Evolutionary conservation across 805 yeast genomes (phyloP), one percentile per base, ranked within the genome.

Genomic region (Candida loeiensis): DNA sequence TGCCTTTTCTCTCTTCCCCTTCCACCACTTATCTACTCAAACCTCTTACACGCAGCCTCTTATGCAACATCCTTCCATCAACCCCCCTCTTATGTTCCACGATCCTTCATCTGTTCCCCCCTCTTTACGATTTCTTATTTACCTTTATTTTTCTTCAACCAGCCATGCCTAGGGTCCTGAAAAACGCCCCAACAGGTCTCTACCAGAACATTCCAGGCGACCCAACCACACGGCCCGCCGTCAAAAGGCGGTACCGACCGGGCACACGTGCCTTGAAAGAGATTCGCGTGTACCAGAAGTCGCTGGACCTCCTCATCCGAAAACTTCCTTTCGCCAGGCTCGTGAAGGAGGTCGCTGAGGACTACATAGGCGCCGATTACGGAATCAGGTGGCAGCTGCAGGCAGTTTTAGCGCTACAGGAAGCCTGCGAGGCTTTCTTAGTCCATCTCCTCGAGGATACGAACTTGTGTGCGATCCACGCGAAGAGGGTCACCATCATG

Each of bases 401-500:
- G 55, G 93, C 91, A 1, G 71, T 85, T 11, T 53, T 84, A 58
- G 91, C 91, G 3, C 62, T 85, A 24, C 95, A 85, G 54, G 95
- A 85, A 54, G 91, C 91, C 1, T 73, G 85, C 36, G 95, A 85
- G 55, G 90, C 91, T 1, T 85, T 79, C 46, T 58, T 85, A 45
- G 81, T 84, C 9, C 84, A 84, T 39, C 61, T 85, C 27, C 64
- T 85, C 37, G 93, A 85, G 53, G 93, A 85, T 55, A 84, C 90
- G 3, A 85, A 85, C 50, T 56, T 84, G 27, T 69, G 87, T 58
- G 93, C 93, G 11, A 63, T 85, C 27, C 93, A 85, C 59, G 90
- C 89, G 1, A 83, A 80, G 53, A 64, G 95, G 50, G 88, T 85
- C n/a, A 85, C 95, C 0, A 82, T 85, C 24, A 85, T 84, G 91